Evolutionary conservation across 2,329 filamentous ascomycete genomes (phyloP).

Genomic region (Raffaelea arxii): DNA sequence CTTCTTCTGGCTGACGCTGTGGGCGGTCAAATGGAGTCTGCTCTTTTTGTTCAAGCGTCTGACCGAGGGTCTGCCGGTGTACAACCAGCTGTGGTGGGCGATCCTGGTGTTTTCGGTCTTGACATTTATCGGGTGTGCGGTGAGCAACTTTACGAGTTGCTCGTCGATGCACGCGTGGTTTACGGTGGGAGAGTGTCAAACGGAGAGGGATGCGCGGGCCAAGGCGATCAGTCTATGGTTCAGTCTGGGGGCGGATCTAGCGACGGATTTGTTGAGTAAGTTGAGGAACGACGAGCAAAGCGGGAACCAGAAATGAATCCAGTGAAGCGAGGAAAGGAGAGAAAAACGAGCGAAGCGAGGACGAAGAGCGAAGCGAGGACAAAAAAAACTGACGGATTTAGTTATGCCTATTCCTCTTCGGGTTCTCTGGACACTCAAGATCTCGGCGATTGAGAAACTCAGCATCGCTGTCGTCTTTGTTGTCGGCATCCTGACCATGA

Average conservation of each 20-base stretch:
- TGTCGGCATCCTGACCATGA: not conserved
- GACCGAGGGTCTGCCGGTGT: not conserved
- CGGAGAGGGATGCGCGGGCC: not conserved
- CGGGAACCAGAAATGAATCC: too few relatives aligned
- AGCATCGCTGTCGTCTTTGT: not conserved
- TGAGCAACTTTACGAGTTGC: not conserved
- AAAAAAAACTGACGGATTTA: not conserved
- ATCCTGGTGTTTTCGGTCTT: not conserved
- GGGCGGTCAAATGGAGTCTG: not conserved
- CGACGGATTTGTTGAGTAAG: not conserved
- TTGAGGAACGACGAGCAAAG: not conserved
- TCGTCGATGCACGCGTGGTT: not conserved
- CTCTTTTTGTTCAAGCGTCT: not conserved
- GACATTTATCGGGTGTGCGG: not conserved
- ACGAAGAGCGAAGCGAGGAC: too few relatives aligned
- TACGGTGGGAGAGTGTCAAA: not conserved
- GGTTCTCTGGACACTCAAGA: not conserved
- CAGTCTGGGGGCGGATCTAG: not conserved
- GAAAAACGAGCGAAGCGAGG: too few relatives aligned
- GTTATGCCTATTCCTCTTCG: not conserved
- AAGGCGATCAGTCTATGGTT: not conserved
- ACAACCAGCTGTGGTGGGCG: not conserved
- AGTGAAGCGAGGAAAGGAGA: too few relatives aligned
- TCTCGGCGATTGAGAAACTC: not conserved
- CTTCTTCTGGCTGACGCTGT: not conserved